Percentiles rank a stretch among this genome's conserved stretches.
Conservation (phyloP, 495 filamentous ascomycete species). For the Penicillium tannophilum region DNA sequence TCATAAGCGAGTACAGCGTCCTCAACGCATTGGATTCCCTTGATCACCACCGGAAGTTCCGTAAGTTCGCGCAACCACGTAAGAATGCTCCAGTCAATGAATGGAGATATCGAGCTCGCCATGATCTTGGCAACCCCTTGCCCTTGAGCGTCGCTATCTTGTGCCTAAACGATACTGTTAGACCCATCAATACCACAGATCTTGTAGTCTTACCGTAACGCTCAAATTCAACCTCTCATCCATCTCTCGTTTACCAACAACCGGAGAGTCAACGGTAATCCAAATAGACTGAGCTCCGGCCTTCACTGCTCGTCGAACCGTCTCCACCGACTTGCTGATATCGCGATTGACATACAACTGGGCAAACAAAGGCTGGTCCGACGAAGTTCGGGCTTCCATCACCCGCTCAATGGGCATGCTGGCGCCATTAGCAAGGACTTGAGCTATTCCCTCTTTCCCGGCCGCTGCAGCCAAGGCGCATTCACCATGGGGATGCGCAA, state of each 20-base stretch:
- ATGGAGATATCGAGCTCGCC: constrained; percentile 80
- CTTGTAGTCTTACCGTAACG: neutral
- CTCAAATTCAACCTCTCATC: constrained; percentile 65
- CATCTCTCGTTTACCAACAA: constrained; percentile 62
- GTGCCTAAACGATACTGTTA: constrained; percentile 2
- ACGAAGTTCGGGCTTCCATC: constrained; percentile 51
- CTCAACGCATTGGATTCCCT: constrained; percentile 87
- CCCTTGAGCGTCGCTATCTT: constrained; percentile 19
- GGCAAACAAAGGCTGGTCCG: constrained; percentile 74
- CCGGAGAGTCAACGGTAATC: constrained; percentile 68
- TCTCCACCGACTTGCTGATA: constrained; percentile 71
- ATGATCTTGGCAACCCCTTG: constrained; percentile 78
- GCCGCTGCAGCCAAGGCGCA: constrained; percentile 72
- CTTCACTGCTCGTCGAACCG: constrained; percentile 74
- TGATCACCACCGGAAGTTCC: constrained; percentile 82
- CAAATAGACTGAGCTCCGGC: constrained; percentile 76
- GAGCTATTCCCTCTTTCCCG: constrained; percentile 56
- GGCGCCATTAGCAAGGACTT: constrained; percentile 37
- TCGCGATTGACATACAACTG: constrained; percentile 91
- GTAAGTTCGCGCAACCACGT: constrained; percentile 79
- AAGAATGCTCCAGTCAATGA: constrained; percentile 78
- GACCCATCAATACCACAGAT: neutral
- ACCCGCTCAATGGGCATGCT: constrained; percentile 70
- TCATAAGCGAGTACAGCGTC: constrained; percentile 78
- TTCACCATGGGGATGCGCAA: constrained; percentile 81